phyloP scores from a whole-genome alignment of 306 rosid genomes.

The Gastrolobium villosum region DNA sequence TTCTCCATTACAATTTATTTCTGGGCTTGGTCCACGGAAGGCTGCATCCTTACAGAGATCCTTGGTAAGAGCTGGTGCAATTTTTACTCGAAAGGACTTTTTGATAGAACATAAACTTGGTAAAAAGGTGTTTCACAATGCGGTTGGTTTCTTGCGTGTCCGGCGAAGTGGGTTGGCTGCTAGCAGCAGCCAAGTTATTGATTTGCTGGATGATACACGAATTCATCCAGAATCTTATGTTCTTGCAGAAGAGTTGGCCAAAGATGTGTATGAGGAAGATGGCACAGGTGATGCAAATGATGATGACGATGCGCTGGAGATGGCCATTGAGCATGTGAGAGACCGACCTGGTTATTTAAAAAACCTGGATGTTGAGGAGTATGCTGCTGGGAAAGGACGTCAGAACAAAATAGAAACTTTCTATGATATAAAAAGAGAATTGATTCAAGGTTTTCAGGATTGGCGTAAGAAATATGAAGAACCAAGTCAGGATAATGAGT shows the following conservation, averaged over 20 bases:
- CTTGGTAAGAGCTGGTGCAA: conserved; percentile 89
- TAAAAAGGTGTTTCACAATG: conserved; percentile 93
- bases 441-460: conserved; percentile 95
- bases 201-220: conserved; percentile 96
- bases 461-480: conserved; percentile 99
- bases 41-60: conserved; percentile 95
- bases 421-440: conserved; percentile 84
- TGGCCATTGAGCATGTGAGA: conserved; percentile 98
- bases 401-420: conserved; percentile 80
- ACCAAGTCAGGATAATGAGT: conserved; percentile 95
- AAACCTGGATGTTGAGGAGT: conserved; percentile 79
- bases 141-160: conserved; percentile 95
- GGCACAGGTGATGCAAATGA: conserved; percentile 78
- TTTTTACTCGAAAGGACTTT: conserved; percentile 91
- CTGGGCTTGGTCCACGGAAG: conserved; percentile 99
- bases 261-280: conserved; percentile 89
- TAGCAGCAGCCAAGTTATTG: conserved; percentile 90
- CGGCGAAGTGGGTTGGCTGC: conserved; percentile 95
- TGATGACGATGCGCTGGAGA: conserved; percentile 93
- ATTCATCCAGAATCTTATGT: conserved; percentile 96
- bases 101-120: conserved; percentile 81
- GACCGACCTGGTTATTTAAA: conserved; percentile 84
- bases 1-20: conserved; percentile 87
- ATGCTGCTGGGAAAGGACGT: conserved; percentile 71
- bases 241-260: conserved; percentile 95